Evolutionary conservation across 2,329 filamentous ascomycete species (phyloP), one percentile per base, ranked within the genome.

Genomic region (Fusarium dimerum): DNA sequence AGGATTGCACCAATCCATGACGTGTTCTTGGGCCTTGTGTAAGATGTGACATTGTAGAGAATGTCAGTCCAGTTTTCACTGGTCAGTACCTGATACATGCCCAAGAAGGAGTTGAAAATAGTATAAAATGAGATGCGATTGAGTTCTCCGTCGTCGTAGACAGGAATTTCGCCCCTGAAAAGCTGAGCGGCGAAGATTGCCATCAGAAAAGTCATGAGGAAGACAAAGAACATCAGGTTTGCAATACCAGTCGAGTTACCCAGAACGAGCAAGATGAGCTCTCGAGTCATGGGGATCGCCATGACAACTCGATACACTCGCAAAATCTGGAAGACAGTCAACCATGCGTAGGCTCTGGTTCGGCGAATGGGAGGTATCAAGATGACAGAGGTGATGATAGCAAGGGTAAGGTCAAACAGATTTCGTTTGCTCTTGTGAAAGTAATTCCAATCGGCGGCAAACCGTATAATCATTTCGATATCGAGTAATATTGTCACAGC

Each of bases 51-150:
- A 52, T 83, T 85, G 74, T 96, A 99, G 51, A 99, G 74, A 43
- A 97, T 89, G 0, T 75, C 75, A 0, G 95, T 99, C 94, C 94
- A 99, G 66, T 96, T 91, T 69, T 99, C 94, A 64, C 91, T 97
- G 10, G 94, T 97, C 42, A 99, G 76, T 30, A 99, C 85, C 72
- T 97, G 91, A 68, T 99, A 99, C 92, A 99, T 97, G 51, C 92
- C 94, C 15, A 99, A 78, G 67, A 99, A 99, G 0, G 92, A 89
- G 67, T 97, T 97, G 76, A 88, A 99, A 36, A 99, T 94, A 39
- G 90, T 90, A 67, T 85, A 86, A 69, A 99, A 99, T 0, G 90
- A 89, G 40, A 94, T 83, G 18, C 81, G 74, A 55, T 89, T 85
- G 3, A 81, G 72, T 2, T 88, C 76, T 3, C 85, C 88, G 2